These are phyloP conservation scores for Hyaloscypha hepaticicola DNA, from an alignment of 495 filamentous ascomycete species.

Conservation along the genomic window DNA sequence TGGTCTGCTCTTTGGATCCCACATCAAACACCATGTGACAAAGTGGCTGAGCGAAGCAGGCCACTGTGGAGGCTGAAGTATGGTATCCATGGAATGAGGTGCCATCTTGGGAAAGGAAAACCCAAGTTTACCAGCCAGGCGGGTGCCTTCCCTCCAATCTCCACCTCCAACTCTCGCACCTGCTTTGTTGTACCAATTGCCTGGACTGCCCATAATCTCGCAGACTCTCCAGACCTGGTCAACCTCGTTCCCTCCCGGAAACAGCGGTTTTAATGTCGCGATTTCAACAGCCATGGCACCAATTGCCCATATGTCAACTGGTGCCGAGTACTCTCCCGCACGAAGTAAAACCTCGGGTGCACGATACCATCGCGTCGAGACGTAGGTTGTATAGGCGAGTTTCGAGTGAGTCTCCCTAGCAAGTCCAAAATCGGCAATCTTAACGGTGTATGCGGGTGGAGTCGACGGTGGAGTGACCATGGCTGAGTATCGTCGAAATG, in stretches of 20 bases:
- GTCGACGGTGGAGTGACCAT: constrained; percentile 93
- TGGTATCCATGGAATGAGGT: constrained; percentile 93
- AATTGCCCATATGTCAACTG: constrained; percentile 97
- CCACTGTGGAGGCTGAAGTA: constrained; percentile 89
- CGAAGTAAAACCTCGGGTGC: constrained; percentile 93
- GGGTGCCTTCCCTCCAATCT: constrained; percentile 94
- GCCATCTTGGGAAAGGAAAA: constrained; percentile 99
- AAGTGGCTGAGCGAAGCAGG: constrained; percentile 83
- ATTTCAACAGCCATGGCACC: constrained; percentile 99
- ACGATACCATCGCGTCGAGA: constrained; percentile 97
- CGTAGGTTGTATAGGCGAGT: constrained; percentile 95
- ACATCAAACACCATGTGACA: constrained; percentile 99
- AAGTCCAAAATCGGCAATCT: constrained; percentile 99
- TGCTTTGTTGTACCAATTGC: constrained; percentile 93
- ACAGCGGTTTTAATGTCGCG: constrained; percentile 93
- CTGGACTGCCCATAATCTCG: constrained; percentile 99
- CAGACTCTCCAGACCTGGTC: constrained; percentile 99
- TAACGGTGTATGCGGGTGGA: constrained; percentile 90
- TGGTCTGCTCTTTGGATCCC: constrained; percentile 92
- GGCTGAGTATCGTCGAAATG: constrained; percentile 88
- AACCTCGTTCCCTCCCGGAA: constrained; percentile 97
- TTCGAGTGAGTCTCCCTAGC: constrained; percentile 96
- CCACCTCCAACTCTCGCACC: constrained; percentile 88
- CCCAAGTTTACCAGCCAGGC: constrained; percentile 89
- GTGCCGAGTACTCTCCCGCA: constrained; percentile 95